These are phyloP conservation scores for Geotrichum fermentans DNA, from an alignment of 1,139 yeast species.

Conservation along the genomic window DNA sequence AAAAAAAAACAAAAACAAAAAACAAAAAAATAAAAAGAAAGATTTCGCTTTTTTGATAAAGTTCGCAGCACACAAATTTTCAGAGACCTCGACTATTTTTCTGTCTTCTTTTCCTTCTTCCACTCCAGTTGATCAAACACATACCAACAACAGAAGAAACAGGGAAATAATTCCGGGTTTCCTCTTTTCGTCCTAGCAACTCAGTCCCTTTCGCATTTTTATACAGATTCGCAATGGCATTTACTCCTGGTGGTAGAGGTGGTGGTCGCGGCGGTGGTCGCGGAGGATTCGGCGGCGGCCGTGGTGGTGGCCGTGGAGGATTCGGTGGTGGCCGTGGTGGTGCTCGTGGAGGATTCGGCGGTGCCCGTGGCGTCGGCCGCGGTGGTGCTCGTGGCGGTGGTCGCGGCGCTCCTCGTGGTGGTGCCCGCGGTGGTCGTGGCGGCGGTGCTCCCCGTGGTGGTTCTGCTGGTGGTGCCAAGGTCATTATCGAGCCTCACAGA, in stretches of 20 bases:
- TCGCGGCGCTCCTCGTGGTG: conserved; percentile 29
- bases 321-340: conserved; percentile 39
- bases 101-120: neutral
- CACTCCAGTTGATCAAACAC: neutral
- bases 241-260: conserved; percentile 16
- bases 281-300: conserved; percentile 37
- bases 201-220: neutral
- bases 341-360: conserved; percentile 39
- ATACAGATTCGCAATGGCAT: neutral
- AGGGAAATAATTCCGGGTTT: neutral
- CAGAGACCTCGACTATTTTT: neutral
- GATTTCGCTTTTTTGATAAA: too few relatives aligned
- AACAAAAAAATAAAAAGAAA: too few relatives aligned
- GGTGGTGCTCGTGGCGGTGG: conserved; percentile 39
- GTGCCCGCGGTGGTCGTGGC: conserved; percentile 46
- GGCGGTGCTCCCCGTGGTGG: conserved; percentile 67
- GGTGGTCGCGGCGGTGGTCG: conserved; percentile 11
- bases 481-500: conserved; percentile 62
- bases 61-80: neutral
- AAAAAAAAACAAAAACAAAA: neutral
- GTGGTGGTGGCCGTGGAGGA: conserved; percentile 36
- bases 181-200: neutral
- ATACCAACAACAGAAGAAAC: neutral
- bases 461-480: conserved; percentile 85
- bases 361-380: conserved; percentile 33